phyloP scores from a whole-genome alignment of 106 monocot species.

The Cymbidium sinense region DNA sequence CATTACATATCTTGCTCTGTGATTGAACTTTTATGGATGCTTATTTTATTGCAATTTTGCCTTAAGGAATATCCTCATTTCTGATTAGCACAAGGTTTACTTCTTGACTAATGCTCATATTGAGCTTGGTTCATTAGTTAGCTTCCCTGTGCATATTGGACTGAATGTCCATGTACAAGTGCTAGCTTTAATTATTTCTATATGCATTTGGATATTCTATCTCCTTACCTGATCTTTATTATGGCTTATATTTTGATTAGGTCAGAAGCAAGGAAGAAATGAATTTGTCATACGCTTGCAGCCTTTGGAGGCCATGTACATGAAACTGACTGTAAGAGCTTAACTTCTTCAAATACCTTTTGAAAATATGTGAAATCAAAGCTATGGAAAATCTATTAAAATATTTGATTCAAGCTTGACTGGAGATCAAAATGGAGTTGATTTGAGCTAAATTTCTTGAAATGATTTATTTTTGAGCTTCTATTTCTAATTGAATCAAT shows the following conservation, averaged over 20 bases:
- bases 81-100: neutral
- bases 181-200: neutral
- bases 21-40: neutral
- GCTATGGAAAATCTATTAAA: neutral
- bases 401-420: neutral
- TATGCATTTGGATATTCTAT: neutral
- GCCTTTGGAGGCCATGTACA: constrained; percentile 97
- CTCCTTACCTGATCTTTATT: neutral
- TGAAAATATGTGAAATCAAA: neutral
- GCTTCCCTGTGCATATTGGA: neutral
- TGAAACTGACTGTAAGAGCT: constrained; percentile 85
- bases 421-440: no score
- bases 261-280: constrained; percentile 94
- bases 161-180: neutral
- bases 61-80: neutral
- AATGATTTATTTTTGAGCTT: neutral
- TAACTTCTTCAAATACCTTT: neutral
- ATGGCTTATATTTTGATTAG: constrained; percentile 22
- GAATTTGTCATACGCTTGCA: constrained; percentile 97
- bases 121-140: neutral
- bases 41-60: neutral
- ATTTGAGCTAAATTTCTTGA: no score
- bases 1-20: neutral
- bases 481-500: neutral
- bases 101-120: neutral